Base-by-base conservation (phyloP, 345 rosid genomes). In the Dipteronia dyeriana region DNA sequence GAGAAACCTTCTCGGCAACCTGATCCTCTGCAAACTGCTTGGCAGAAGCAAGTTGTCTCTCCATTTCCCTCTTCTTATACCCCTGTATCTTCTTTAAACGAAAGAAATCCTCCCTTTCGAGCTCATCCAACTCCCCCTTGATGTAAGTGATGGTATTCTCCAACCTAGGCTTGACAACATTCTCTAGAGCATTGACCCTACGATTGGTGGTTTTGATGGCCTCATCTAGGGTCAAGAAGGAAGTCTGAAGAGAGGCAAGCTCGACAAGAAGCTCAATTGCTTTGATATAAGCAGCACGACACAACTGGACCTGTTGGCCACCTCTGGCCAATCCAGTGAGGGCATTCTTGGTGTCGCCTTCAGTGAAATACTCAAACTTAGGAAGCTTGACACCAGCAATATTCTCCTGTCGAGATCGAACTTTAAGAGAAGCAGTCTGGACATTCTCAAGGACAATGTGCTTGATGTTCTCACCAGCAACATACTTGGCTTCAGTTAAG, bases 141-240 rank as follows among this genome's bases (percentile, higher is more conserved):
- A 94, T 94, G 82, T 92, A 91, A 73, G 31, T 87, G n/a, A 94
- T 88, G 0, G 97, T 94, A 62, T 94, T 94, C 86, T 94, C 97
- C 78, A 94, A 13, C 79, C 89, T 92, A 0, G 98, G 98, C 82
- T 90, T 91, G 84, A 92, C 97, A 39, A 94, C 98, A 85, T 90
- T 94, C 87, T 94, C 98, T 68, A 94, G 65, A 49, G 97, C 97
- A 59, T 94, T 94, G 39, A 94, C 98, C 87, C 97, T 88, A 26
- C 97, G 94, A 39, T 94, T 94, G 9, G 97, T 94, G 19, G 98
- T 94, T 90, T 94, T 94, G 81, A 94, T 94, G 1, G 98, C 97
- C 87, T 88, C 97, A 71, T 92, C 96, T n/a, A 94, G 95, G 0
- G 97, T 94, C 78, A 94, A 85, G 81, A 94, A 94, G 1, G 98